Base-by-base conservation (phyloP, 2,329 filamentous ascomycete species). In the Tolypocladium tundrense region DNA sequence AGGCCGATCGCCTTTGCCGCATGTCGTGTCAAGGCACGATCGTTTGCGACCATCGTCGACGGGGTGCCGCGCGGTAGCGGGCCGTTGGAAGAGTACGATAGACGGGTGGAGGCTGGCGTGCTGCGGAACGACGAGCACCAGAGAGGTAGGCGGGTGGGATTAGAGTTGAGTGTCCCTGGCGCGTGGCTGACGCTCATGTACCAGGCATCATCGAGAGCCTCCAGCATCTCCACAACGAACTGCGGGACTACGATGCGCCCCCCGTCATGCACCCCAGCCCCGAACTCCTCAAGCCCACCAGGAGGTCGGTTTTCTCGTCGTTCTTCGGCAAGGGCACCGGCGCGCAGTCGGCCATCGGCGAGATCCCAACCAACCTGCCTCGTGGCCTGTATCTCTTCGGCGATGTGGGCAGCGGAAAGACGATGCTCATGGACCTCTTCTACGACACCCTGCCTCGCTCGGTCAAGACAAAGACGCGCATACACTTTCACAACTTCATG, bases 401-500 rank as follows among this genome's bases (percentile, higher is more conserved):
- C 59, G 94, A 99, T 70, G 94, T 99, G 2, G 94, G 94, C 45
- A 95, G 91, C 67, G 94, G 94, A 61, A 99, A 99, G 80, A 99
- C 94, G 2, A 99, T 99, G 94, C 79, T 99, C 69, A 99, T 99
- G 94, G 93, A 99, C 70, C 79, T 99, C 54, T 97, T 97, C 73
- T 96, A 92, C 76, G 92, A 97, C 63, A 97, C 93, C 0, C 77
- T 97, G 27, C 94, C 94, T 0, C 71, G 77, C 19, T 87, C 88
- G 60, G 91, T 97, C 63, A 82, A 79, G 58, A 84, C 85, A 39
- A 97, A 96, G 77, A 95, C 88, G 53, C 83, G 94, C 53, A 97
- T 99, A 68, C 94, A 99, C 77, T 99, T 99, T 74, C 91, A 97
- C 78, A 96, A 96, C 72, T 99, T 99, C 78, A 99, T 99, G 94